A percentile compares a stretch with the other conserved stretches of the same genome.
These are phyloP conservation scores for Ganoderma boninense DNA, from an alignment of 1,284 basidiomycete species.

Conservation along the genomic window DNA sequence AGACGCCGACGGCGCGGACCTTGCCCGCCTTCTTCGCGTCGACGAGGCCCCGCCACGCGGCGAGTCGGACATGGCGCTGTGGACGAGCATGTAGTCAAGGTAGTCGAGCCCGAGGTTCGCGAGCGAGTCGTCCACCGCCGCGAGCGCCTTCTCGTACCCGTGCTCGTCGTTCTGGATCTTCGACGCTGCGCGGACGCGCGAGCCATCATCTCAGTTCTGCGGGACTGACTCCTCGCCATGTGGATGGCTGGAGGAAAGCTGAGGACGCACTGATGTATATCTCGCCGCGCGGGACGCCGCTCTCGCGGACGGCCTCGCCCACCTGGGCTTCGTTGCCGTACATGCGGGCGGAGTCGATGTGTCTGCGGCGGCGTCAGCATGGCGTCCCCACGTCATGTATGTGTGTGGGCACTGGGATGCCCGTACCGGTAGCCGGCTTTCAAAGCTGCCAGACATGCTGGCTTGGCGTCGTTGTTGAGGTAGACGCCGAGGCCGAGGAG, in stretches of 20 bases:
- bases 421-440: constrained; percentile 75
- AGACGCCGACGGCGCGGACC: constrained; percentile 64
- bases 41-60: constrained; percentile 53
- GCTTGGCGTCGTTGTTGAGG: constrained; percentile 66
- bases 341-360: constrained; percentile 76
- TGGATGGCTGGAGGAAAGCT: neutral
- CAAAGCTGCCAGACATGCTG: constrained; percentile 73
- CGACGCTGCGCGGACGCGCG: constrained; percentile 23
- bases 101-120: constrained; percentile 42
- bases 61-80: constrained; percentile 57
- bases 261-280: constrained; percentile 70
- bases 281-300: constrained; percentile 59
- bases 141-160: constrained; percentile 36
- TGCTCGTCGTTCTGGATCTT: constrained; percentile 36
- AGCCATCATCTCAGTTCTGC: too few relatives aligned
- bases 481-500: constrained; percentile 85
- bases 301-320: constrained; percentile 64
- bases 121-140: constrained; percentile 34
- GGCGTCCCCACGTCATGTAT: neutral
- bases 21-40: constrained; percentile 59
- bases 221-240: too few relatives aligned
- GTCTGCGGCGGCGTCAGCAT: constrained; percentile 45
- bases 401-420: too few relatives aligned
- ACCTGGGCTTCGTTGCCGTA: constrained; percentile 80
- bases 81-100: constrained; percentile 70